Conservation (phyloP, 108 stramenopile genomes). For the Schizochytrium sp. region DNA sequence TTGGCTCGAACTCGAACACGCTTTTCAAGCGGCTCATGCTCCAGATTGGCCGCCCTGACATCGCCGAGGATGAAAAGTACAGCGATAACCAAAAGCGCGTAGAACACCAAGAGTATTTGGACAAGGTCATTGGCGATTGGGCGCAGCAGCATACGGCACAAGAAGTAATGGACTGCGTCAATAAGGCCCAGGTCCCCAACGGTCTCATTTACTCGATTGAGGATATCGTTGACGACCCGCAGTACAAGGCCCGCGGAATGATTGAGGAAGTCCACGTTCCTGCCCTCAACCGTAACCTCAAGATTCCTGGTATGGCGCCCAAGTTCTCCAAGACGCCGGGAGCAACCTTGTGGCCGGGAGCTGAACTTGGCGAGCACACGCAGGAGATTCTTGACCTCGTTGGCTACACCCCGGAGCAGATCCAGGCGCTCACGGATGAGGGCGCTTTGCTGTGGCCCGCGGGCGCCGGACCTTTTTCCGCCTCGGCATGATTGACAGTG, state of each 20-base stretch:
- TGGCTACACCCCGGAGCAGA: not conserved
- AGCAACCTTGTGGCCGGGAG: not conserved
- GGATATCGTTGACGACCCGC: not conserved
- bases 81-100: not conserved
- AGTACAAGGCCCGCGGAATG: not conserved
- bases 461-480: too few relatives aligned
- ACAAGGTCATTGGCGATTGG: not conserved
- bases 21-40: not conserved
- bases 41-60: not conserved
- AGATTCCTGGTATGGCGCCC: not conserved
- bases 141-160: not conserved
- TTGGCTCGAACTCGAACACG: not conserved
- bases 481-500: not conserved
- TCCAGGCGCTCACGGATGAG: not conserved
- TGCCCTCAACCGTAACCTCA: not conserved
- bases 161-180: not conserved
- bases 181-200: constrained; percentile 9
- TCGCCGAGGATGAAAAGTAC: not conserved
- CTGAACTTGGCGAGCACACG: not conserved
- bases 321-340: not conserved
- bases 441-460: not conserved
- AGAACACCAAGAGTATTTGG: not conserved
- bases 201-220: constrained; percentile 3
- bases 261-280: constrained; percentile 10
- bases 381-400: not conserved